These are phyloP conservation scores for Grifola frondosa DNA, from an alignment of 1,284 basidiomycete genomes.

Conservation along the genomic window DNA sequence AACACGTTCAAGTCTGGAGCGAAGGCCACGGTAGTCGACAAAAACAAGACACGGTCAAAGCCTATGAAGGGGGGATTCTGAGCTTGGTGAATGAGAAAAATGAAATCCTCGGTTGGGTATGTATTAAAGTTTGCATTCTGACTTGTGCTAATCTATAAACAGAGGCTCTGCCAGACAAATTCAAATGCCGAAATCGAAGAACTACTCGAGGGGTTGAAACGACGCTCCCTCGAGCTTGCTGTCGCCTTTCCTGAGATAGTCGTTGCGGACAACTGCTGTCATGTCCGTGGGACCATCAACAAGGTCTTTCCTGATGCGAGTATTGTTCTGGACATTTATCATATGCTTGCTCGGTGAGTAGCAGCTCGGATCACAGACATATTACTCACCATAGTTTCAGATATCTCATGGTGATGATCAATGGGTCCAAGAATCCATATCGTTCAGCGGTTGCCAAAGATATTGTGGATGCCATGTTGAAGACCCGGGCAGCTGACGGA, in stretches of 20 bases:
- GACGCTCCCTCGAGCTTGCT: slow-evolving; percentile 9
- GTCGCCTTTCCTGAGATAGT: slow-evolving; percentile 17
- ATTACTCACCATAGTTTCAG: background rate
- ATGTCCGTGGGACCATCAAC: slow-evolving; percentile 14
- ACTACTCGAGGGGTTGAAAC: slow-evolving; percentile 17
- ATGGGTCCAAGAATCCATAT: slow-evolving; percentile 6
- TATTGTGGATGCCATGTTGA: slow-evolving; percentile 16
- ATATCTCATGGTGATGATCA: slow-evolving; percentile 1
- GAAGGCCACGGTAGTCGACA: slow-evolving; percentile 3
- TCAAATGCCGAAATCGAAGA: slow-evolving; percentile 17
- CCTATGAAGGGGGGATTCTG: background rate
- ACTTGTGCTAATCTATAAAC: background rate
- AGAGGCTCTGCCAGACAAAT: slow-evolving; percentile 7
- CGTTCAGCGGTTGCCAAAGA: slow-evolving; percentile 9
- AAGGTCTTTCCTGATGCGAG: slow-evolving; percentile 6
- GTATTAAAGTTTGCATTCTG: too few relatives aligned
- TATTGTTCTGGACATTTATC: slow-evolving; percentile 16
- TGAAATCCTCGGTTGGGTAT: background rate
- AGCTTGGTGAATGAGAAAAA: slow-evolving; percentile 1
- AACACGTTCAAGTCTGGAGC: slow-evolving; percentile 1
- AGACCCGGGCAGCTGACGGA: slow-evolving; percentile 8
- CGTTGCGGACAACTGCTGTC: slow-evolving; percentile 27
- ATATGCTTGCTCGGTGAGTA: slow-evolving; percentile 17
- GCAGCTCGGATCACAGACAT: background rate
- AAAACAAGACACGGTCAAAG: background rate